Base-by-base conservation (phyloP, 805 yeast genomes). In the Metschnikowia dekortorum region DNA sequence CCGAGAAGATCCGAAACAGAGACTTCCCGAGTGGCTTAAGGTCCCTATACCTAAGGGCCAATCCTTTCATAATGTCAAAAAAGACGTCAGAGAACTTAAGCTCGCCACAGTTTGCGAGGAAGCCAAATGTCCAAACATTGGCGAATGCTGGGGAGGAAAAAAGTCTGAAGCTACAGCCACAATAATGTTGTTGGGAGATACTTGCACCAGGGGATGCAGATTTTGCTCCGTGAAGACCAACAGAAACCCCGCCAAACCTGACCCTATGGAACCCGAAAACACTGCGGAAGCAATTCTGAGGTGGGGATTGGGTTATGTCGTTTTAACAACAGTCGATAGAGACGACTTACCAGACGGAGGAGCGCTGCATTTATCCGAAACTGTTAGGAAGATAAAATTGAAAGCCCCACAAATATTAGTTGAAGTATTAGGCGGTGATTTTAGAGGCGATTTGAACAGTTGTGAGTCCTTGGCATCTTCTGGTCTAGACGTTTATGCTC, bases 111-210 rank as follows among this genome's bases (percentile, higher is more conserved):
- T 94, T 31, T 94, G 99, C 70, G 98, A 94, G 69, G 99, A 94
- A 64, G 99, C 99, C 4, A 85, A 94, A 64, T 94, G 99, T 70
- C 99, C 99, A n/a, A 94, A 94, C 67, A 94, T 94, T 54, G 97
- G 98, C 47, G 99, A 94, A 67, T 94, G 99, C 70, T 94, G 99
- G 99, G 98, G 99, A 49, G 99, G 99, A 31, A 82, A 84, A 61
- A 85, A 91, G 66, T 82, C 92, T 6, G 92, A 89, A 55, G 97
- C 99, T 3, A 89, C 97, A 7, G 96, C 96, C 6, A 94, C 99
- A 1, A 94, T 94, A 59, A 94, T 94, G 99, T 75, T 94, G 51
- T 78, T 94, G 80, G 99, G 99, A 54, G 99, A 94, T 62, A 94
- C 99, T 0, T 94, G 99, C 71, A 94, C 99, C 1, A 80, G 99